phyloP scores from a whole-genome alignment of 768 basidiomycete genomes.

The Phlegmacium glaucopus region DNA sequence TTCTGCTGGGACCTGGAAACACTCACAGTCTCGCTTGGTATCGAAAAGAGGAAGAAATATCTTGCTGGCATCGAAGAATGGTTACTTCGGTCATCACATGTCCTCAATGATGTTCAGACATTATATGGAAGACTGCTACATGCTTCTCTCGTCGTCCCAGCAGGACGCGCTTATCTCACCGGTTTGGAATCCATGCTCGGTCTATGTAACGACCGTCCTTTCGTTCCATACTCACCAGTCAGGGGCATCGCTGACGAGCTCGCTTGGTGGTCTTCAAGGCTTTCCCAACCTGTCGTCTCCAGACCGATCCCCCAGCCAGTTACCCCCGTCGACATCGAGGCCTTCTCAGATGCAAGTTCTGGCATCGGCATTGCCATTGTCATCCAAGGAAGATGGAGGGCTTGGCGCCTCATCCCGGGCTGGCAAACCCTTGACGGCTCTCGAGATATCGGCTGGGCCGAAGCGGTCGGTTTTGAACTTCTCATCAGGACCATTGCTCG shows the following conservation, averaged over 20 bases:
- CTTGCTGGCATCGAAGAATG: conserved; percentile 18
- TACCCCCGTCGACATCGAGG: conserved; percentile 14
- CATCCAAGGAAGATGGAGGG: conserved; percentile 20
- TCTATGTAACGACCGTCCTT: too few species aligned
- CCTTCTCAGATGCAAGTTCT: conserved; percentile 36
- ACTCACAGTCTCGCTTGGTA: not conserved
- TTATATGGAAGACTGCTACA: conserved; percentile 37
- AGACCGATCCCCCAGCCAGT: conserved; percentile 7
- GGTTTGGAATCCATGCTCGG: conserved; percentile 19
- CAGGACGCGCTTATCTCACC: conserved; percentile 32
- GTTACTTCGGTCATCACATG: conserved; percentile 15
- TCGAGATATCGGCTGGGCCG: conserved; percentile 41
- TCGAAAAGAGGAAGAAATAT: conserved; percentile 4
- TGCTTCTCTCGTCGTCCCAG: conserved; percentile 19
- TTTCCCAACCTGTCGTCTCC: conserved; percentile 26
- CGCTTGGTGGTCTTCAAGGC: conserved; percentile 26
- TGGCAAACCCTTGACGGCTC: too few species aligned
- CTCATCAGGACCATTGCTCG: conserved; percentile 19
- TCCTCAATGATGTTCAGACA: conserved; percentile 24
- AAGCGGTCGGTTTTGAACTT: conserved; percentile 35
- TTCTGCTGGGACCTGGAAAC: not conserved
- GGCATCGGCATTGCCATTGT: conserved; percentile 22
- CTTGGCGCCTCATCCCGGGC: conserved; percentile 5
- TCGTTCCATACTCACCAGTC: too few species aligned
- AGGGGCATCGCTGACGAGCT: too few species aligned